phyloP scores from a whole-genome alignment of 345 rosid genomes.

The Citropsis articulata region DNA sequence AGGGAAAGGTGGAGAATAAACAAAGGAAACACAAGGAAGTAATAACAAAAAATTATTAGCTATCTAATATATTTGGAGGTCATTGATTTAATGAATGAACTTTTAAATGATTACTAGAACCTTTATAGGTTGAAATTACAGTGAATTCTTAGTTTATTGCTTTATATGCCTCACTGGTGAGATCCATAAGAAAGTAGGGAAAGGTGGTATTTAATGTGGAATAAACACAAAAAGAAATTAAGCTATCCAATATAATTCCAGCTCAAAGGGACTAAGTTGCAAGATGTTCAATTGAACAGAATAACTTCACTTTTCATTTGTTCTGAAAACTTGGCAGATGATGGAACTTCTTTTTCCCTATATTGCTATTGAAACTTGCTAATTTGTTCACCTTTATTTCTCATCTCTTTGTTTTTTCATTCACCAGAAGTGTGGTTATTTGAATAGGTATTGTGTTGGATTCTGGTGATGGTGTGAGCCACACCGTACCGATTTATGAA shows the following conservation, averaged over 20 bases:
- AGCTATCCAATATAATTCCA: neutral
- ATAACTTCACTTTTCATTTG: neutral
- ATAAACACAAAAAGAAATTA: neutral
- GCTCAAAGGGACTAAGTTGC: neutral
- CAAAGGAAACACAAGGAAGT: too few species aligned
- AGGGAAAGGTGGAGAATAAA: neutral
- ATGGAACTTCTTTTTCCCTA: neutral
- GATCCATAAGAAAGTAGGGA: neutral
- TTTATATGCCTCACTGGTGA: neutral
- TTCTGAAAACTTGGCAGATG: neutral
- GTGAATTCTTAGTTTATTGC: neutral
- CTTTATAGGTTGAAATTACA: too few species aligned
- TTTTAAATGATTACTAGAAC: too few species aligned
- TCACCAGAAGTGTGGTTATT: neutral
- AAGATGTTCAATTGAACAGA: neutral
- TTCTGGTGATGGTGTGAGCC: conserved; percentile 54
- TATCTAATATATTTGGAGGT: neutral
- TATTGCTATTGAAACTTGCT: neutral
- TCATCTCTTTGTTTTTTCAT: neutral
- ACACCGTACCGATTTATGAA: conserved; percentile 53
- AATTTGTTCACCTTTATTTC: neutral
- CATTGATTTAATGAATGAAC: neutral
- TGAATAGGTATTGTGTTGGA: conserved; percentile 51
- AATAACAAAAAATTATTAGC: neutral
- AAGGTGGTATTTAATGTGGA: neutral